A percentile compares a stretch with the other conserved stretches of the same genome.
Conservation (phyloP, 352 stramenopile species). For the Peronosclerospora sorghi region DNA sequence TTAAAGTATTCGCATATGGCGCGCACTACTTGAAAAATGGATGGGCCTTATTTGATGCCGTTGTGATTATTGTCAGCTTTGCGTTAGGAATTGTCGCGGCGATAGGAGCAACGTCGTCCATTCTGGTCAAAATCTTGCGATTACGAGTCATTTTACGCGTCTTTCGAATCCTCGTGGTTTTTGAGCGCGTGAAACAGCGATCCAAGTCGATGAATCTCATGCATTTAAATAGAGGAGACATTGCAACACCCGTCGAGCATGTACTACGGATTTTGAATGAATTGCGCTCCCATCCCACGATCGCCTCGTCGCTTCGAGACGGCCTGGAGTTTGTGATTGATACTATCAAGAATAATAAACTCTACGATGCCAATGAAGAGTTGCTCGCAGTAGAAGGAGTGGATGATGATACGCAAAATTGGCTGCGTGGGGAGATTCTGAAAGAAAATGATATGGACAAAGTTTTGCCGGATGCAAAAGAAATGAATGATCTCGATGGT, state of each 20-base stretch:
- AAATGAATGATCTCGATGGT: constrained; percentile 15
- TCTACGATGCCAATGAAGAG: constrained; percentile 76
- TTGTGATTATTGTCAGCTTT: constrained; percentile 75
- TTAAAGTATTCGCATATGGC: constrained; percentile 77
- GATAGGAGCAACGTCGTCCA: constrained; percentile 33
- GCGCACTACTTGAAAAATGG: constrained; percentile 47
- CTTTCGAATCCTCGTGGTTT: constrained; percentile 75
- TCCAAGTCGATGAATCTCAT: constrained; percentile 66
- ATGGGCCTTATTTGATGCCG: constrained; percentile 71
- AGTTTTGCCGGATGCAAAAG: constrained; percentile 34
- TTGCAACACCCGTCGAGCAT: constrained; percentile 71
- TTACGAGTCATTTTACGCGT: constrained; percentile 71
- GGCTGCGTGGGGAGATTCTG: constrained; percentile 68
- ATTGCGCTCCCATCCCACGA: constrained; percentile 60
- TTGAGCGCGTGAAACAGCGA: constrained; percentile 76
- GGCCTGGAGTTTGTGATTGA: constrained; percentile 79
- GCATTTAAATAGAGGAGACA: constrained; percentile 42
- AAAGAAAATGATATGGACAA: constrained; percentile 57
- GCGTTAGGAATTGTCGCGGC: constrained; percentile 58
- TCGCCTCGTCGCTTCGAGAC: constrained; percentile 34
- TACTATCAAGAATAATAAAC: constrained; percentile 75
- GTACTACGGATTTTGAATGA: constrained; percentile 68
- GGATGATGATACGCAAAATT: constrained; percentile 78
- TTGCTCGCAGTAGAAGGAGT: constrained; percentile 54
- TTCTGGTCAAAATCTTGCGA: constrained; percentile 63